These are phyloP conservation scores for Elaeagnus macrophylla DNA, from an alignment of 306 rosid species.

Conservation along the genomic window DNA sequence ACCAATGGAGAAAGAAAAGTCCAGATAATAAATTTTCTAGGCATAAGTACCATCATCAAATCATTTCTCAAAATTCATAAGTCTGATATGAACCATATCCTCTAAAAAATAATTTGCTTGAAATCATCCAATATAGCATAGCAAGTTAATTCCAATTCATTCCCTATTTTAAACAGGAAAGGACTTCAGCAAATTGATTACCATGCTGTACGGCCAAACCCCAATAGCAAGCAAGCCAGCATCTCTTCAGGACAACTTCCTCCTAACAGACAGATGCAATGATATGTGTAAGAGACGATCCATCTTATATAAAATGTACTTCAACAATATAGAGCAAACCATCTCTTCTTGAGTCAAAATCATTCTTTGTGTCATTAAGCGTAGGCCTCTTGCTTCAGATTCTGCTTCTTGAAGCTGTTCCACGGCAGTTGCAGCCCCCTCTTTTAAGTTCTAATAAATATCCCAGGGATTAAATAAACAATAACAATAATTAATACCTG, in stretches of 20 bases:
- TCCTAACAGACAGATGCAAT: conserved; percentile 37
- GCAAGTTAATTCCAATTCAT: conserved; percentile 6
- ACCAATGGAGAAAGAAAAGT: too few relatives aligned
- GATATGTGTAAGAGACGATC: conserved; percentile 10
- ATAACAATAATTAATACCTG: conserved; percentile 14
- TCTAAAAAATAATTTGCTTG: neutral
- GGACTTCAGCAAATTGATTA: conserved; percentile 26
- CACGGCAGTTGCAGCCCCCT: conserved; percentile 58
- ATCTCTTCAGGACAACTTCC: conserved; percentile 95
- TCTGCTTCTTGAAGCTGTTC: conserved; percentile 85
- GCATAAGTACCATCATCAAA: too few relatives aligned
- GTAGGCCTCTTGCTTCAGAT: conserved; percentile 83
- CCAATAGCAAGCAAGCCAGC: conserved; percentile 99
- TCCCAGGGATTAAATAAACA: neutral
- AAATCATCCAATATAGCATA: conserved; percentile 13
- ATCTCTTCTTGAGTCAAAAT: conserved; percentile 97
- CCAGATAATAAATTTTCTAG: too few relatives aligned
- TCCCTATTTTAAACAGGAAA: conserved; percentile 20
- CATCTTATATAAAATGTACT: conserved; percentile 2
- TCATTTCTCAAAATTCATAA: neutral
- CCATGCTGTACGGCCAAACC: conserved; percentile 84
- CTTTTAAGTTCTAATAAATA: conserved; percentile 59
- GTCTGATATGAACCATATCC: neutral
- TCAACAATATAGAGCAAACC: conserved; percentile 46
- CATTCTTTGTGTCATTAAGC: conserved; percentile 90